phyloP scores from a whole-genome alignment of 495 filamentous ascomycete species.

The Parathielavia hyrcaniae region DNA sequence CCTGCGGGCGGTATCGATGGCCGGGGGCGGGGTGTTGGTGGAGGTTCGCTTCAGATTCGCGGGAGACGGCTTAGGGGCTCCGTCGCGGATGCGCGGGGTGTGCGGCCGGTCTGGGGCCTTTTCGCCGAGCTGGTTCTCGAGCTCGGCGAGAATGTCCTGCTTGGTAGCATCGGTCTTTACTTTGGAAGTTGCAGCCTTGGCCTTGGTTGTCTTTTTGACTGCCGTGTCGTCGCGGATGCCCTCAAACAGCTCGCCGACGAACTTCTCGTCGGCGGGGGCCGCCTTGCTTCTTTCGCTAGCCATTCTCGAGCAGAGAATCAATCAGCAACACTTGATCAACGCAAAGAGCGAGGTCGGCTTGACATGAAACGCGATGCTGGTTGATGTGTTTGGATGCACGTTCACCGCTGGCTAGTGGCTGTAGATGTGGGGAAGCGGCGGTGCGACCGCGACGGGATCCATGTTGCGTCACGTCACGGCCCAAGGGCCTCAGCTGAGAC shows the following conservation, averaged over 20 bases:
- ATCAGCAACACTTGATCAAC: too few species aligned
- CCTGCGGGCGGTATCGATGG: slow-evolving; percentile 52
- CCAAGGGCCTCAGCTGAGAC: not conserved
- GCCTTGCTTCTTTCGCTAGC: slow-evolving; percentile 40
- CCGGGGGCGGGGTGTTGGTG: slow-evolving; percentile 50
- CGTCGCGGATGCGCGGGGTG: slow-evolving; percentile 69
- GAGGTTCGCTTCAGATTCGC: slow-evolving; percentile 58
- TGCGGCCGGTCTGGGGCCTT: slow-evolving; percentile 66
- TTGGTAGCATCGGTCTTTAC: slow-evolving; percentile 43
- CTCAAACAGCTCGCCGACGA: slow-evolving; percentile 77
- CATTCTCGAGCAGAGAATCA: slow-evolving; percentile 27
- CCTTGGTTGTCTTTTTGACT: slow-evolving; percentile 44
- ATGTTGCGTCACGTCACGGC: slow-evolving; percentile 1
- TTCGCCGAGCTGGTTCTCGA: slow-evolving; percentile 65
- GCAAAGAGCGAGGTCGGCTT: not conserved
- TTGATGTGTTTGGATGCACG: not conserved
- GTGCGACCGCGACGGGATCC: too few species aligned
- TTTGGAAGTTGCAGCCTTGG: slow-evolving; percentile 43
- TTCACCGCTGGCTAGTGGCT: not conserved
- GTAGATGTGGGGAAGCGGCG: too few species aligned
- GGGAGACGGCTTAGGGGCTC: slow-evolving; percentile 45
- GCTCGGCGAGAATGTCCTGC: slow-evolving; percentile 75
- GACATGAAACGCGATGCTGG: not conserved
- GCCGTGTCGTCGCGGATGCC: slow-evolving; percentile 53
- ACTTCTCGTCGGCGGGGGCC: slow-evolving; percentile 66